phyloP scores from a whole-genome alignment of 2,329 filamentous ascomycete genomes.

The Neonectria hederae region DNA sequence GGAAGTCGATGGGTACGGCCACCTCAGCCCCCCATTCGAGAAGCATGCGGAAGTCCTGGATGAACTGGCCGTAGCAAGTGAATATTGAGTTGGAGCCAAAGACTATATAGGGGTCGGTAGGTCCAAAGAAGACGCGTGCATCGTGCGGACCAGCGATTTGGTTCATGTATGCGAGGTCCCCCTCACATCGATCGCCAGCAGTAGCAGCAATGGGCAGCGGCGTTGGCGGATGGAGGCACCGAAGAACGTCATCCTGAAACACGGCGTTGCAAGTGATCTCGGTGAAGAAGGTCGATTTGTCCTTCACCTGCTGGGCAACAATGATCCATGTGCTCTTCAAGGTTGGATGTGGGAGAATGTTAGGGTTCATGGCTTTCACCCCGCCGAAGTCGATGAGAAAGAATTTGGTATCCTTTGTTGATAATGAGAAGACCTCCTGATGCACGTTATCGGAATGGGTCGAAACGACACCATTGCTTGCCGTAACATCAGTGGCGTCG shows the following conservation, averaged over 20 bases:
- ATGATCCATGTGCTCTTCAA: constrained; percentile 59
- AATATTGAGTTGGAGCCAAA: constrained; percentile 65
- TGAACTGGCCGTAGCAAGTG: constrained; percentile 67
- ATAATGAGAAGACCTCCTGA: constrained; percentile 56
- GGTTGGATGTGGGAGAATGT: constrained; percentile 65
- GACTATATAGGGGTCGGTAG: constrained; percentile 57
- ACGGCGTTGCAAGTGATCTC: constrained; percentile 61
- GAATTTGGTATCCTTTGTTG: constrained; percentile 56
- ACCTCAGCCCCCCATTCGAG: constrained; percentile 53
- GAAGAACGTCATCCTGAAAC: constrained; percentile 54
- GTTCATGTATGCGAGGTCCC: constrained; percentile 52
- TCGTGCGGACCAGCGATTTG: constrained; percentile 65
- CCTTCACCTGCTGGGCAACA: constrained; percentile 56
- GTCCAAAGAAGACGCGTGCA: constrained; percentile 66
- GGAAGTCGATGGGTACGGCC: constrained; percentile 48
- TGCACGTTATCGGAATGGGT: constrained; percentile 34
- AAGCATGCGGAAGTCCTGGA: constrained; percentile 62
- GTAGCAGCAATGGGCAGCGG: constrained; percentile 59
- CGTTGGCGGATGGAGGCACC: constrained; percentile 53
- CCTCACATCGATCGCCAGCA: constrained; percentile 54
- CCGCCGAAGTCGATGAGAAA: constrained; percentile 60
- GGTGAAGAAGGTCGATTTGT: constrained; percentile 44
- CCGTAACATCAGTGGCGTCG: background rate
- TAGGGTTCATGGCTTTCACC: constrained; percentile 60
- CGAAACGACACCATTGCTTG: constrained; percentile 6